Evolutionary conservation across 225 moss, liverwort and hornwort genomes (phyloP).

Genomic region (Lunularia cruciata): DNA sequence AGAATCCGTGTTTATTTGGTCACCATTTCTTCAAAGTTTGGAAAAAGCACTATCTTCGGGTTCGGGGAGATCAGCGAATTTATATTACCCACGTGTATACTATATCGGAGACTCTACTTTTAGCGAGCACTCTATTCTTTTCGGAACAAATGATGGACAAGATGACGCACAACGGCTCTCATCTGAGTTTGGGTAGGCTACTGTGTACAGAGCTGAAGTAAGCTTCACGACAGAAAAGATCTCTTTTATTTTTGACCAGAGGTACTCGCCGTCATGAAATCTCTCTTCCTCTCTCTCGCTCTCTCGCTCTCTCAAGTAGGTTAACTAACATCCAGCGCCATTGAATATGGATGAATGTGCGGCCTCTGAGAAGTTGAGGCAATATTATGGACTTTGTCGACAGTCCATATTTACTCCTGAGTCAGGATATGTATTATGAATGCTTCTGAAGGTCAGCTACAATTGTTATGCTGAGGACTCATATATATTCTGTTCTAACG

Average conservation of each 20-base stretch:
- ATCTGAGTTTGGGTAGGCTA: background rate
- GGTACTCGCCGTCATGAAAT: slow-evolving; percentile 3
- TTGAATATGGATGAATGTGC: too few species aligned
- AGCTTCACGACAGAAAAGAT: background rate
- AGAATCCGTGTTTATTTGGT: background rate
- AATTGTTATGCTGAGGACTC: too few species aligned
- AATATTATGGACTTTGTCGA: too few species aligned
- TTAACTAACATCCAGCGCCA: too few species aligned
- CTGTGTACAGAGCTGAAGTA: slow-evolving; percentile 10
- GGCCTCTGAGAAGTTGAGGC: too few species aligned
- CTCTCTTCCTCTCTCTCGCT: too few species aligned
- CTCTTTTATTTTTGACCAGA: background rate
- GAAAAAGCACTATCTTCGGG: background rate
- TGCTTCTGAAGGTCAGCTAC: too few species aligned
- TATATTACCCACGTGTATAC: slow-evolving; percentile 2
- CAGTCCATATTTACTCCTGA: too few species aligned
- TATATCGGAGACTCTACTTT: slow-evolving; percentile 4
- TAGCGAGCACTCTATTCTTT: background rate
- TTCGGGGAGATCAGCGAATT: background rate
- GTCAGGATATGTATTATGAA: too few species aligned
- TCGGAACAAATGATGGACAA: slow-evolving; percentile 5
- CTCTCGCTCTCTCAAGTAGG: too few species aligned
- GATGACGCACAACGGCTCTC: background rate
- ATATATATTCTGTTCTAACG: too few species aligned
- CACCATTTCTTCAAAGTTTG: background rate